Conservation (phyloP, 257 asterid genomes). For the Asclepias syriaca region DNA sequence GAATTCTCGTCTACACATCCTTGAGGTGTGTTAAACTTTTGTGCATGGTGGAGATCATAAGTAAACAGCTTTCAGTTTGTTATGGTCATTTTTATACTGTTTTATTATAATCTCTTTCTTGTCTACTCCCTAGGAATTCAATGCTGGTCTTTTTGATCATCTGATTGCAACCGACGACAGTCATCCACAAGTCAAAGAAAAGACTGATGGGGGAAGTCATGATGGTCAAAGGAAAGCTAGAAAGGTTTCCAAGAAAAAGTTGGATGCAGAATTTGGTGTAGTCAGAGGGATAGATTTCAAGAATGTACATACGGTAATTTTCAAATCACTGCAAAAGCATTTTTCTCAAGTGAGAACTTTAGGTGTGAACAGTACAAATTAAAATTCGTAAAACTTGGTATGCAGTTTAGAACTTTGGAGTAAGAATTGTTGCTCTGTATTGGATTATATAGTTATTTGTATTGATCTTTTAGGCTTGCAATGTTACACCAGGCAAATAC, state of each 20-base stretch:
- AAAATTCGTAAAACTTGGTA: no score
- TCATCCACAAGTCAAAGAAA: slow-evolving; percentile 42
- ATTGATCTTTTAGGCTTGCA: no score
- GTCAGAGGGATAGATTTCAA: slow-evolving; percentile 97
- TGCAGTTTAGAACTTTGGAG: no score
- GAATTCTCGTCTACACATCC: slow-evolving; percentile 92
- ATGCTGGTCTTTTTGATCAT: slow-evolving; percentile 94
- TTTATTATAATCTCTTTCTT: slow-evolving; percentile 16
- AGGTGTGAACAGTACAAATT: not conserved
- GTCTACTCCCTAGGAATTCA: slow-evolving; percentile 62
- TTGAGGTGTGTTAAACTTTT: slow-evolving; percentile 54
- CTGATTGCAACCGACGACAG: slow-evolving; percentile 77
- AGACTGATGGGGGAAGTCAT: slow-evolving; percentile 36
- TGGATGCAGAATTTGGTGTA: slow-evolving; percentile 93
- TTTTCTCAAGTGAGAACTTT: not conserved
- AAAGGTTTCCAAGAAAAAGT: slow-evolving; percentile 49
- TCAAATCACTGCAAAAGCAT: not conserved
- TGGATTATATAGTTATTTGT: no score
- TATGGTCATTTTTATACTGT: not conserved
- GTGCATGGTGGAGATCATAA: slow-evolving; percentile 10
- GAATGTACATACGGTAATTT: slow-evolving; percentile 75
- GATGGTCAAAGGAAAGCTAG: slow-evolving; percentile 47
- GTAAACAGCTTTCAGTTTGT: not conserved
- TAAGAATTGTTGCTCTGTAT: no score
- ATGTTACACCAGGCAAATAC: no score